phyloP scores from a whole-genome alignment of 2,329 filamentous ascomycete genomes.

The Geosmithia putterillii region DNA sequence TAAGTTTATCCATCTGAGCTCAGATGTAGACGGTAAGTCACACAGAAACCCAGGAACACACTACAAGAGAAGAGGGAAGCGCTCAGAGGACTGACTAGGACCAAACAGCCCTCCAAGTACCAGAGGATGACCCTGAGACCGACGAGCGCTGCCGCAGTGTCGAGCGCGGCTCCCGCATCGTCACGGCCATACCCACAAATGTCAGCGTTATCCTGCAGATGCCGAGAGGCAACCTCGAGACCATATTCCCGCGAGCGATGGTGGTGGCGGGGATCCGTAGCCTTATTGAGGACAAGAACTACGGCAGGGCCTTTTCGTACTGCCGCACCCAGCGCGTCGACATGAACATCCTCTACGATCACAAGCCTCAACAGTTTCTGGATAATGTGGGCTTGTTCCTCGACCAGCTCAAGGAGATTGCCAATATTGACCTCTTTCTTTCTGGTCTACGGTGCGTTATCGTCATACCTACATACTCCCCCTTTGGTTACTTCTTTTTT shows the following conservation, averaged over 20 bases:
- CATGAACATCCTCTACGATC: conserved; percentile 94
- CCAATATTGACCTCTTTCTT: conserved; percentile 82
- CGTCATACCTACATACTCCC: neutral
- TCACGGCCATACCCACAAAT: conserved; percentile 79
- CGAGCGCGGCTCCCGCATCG: conserved; percentile 75
- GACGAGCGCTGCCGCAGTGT: conserved; percentile 89
- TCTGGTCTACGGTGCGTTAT: conserved; percentile 61
- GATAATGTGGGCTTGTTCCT: conserved; percentile 64
- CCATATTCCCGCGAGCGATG: conserved; percentile 83
- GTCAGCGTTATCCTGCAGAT: conserved; percentile 86
- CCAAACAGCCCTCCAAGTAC: conserved; percentile 70
- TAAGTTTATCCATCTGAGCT: conserved; percentile 77
- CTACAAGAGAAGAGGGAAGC: too few species aligned
- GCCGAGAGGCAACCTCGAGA: conserved; percentile 91
- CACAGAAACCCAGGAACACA: too few species aligned
- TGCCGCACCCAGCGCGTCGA: conserved; percentile 92
- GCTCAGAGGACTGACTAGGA: too few species aligned
- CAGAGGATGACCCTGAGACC: conserved; percentile 76
- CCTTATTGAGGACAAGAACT: conserved; percentile 69
- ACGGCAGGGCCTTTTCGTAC: conserved; percentile 70
- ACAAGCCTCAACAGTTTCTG: conserved; percentile 79
- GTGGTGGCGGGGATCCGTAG: conserved; percentile 81
- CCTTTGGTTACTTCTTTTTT: neutral
- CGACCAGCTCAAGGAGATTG: conserved; percentile 68
- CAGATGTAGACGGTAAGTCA: conserved; percentile 50